Base-by-base conservation (phyloP, 2,329 filamentous ascomycete species). In the Aspergillus sp. region DNA sequence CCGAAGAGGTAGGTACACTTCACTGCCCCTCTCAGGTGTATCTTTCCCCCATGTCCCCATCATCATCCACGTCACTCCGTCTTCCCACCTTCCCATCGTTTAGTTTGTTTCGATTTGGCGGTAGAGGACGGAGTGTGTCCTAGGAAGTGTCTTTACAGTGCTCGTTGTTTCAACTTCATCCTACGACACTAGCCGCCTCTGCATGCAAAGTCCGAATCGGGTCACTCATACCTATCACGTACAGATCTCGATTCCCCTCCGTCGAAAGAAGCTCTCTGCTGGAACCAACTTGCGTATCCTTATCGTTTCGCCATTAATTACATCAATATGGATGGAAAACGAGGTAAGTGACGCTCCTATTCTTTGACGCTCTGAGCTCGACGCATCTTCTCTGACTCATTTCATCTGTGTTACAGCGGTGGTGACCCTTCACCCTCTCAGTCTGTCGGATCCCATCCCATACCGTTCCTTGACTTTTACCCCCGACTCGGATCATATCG, bases 401-500 rank as follows among this genome's bases (percentile, higher is more conserved):
- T 22, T 20, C 49, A 39, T 52, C 18, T 57, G 24, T 60, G 24
- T 7, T 54, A 32, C 59, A 79, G 77, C 70, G 45, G 63, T 70
- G 53, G 61, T 79, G 29, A 70, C 67, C 20, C 71, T 79, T 20
- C 52, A 62, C 53, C 71, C 73, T 9, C 52, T 75, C 47, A 64
- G 68, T 52, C 53, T 59, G 29, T 42, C 59, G 42, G 66, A 71
- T 52, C 57, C 65, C n/a, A 42, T 72, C 12, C 64, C 71, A 26
- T 65, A 66, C 26, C 75, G 78, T 32, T 66, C 61, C 32, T 59
- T 80, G 39, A 70, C 66, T 42, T 71, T 80, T 45, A 59, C 64
- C 3, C 57, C 66, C 5, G 60, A 66, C 22, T 64, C 65, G 42
- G 71, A 72, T 49, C 45, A 58, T 16, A 58, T 76, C 51, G 63